Evolutionary conservation across 495 filamentous ascomycete genomes (phyloP).

Genomic region (Penicillium verhagenii): DNA sequence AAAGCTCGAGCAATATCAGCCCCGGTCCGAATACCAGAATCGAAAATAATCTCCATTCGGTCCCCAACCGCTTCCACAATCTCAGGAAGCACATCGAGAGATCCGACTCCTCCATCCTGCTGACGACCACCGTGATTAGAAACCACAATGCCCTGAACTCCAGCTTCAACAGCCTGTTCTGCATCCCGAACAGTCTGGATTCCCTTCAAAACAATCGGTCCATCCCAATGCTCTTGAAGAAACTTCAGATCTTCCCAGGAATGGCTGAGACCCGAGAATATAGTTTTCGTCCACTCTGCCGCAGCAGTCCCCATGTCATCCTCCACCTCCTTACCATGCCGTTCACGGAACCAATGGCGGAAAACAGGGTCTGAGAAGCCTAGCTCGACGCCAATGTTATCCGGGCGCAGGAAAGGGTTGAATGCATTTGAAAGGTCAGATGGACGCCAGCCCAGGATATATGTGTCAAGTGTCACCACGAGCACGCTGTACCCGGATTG

Average conservation of each 20-base stretch:
- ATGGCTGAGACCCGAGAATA: slow-evolving; percentile 47
- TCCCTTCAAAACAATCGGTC: slow-evolving; percentile 52
- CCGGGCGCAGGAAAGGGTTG: slow-evolving; percentile 49
- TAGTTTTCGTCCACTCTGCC: slow-evolving; percentile 41
- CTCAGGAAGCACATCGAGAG: slow-evolving; percentile 43
- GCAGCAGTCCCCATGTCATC: slow-evolving; percentile 35
- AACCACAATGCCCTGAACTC: slow-evolving; percentile 57
- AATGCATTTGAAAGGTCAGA: slow-evolving; percentile 55
- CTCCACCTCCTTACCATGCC: slow-evolving; percentile 37
- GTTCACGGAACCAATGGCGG: slow-evolving; percentile 40
- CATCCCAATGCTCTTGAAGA: slow-evolving; percentile 28
- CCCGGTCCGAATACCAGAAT: slow-evolving; percentile 49
- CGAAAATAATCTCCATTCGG: slow-evolving; percentile 44
- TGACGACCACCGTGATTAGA: slow-evolving; percentile 14
- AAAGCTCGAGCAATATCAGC: slow-evolving; percentile 51
- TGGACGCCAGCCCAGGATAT: slow-evolving; percentile 56
- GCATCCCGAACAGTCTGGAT: slow-evolving; percentile 55
- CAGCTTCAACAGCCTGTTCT: slow-evolving; percentile 44
- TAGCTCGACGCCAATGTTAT: slow-evolving; percentile 48
- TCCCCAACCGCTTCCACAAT: slow-evolving; percentile 50
- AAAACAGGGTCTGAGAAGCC: slow-evolving; percentile 58
- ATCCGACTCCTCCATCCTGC: slow-evolving; percentile 43
- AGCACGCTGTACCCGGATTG: slow-evolving; percentile 52
- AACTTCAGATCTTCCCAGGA: slow-evolving; percentile 50
- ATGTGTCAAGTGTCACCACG: slow-evolving; percentile 64